Evolutionary conservation across 2,329 filamentous ascomycete genomes (phyloP).

Genomic region (Diaporthe amygdali): DNA sequence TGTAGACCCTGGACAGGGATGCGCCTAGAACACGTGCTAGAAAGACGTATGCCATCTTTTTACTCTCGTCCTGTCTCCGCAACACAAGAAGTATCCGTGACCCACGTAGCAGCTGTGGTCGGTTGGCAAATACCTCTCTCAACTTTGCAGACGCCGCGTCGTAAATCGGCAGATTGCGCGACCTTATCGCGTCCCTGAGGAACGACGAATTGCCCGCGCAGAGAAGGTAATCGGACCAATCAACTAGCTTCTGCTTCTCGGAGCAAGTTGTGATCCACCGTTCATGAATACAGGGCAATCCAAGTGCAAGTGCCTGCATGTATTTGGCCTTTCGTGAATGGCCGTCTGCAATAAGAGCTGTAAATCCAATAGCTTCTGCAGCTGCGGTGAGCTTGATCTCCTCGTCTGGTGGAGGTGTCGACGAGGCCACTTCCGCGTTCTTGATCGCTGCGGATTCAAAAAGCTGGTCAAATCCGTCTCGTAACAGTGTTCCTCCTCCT

Average conservation of each 20-base stretch:
- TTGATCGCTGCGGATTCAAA: slow-evolving; percentile 61
- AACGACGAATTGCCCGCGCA: slow-evolving; percentile 82
- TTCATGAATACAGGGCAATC: slow-evolving; percentile 82
- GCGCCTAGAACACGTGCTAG: slow-evolving; percentile 81
- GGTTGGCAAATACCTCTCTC: slow-evolving; percentile 57
- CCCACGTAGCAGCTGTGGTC: slow-evolving; percentile 68
- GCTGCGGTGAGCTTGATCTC: slow-evolving; percentile 59
- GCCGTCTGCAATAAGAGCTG: slow-evolving; percentile 83
- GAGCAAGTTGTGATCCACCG: slow-evolving; percentile 83
- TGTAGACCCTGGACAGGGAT: slow-evolving; percentile 68
- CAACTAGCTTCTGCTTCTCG: slow-evolving; percentile 62
- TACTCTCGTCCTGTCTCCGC: slow-evolving; percentile 66
- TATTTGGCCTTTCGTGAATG: slow-evolving; percentile 90
- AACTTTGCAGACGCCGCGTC: slow-evolving; percentile 62
- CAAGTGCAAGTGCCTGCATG: slow-evolving; percentile 90
- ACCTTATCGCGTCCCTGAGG: slow-evolving; percentile 78
- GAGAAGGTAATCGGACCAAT: slow-evolving; percentile 83
- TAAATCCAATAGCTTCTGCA: slow-evolving; percentile 70
- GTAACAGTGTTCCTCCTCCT: slow-evolving; percentile 75
- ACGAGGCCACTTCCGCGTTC: slow-evolving; percentile 36
- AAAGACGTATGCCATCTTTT: slow-evolving; percentile 77
- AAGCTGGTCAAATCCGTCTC: slow-evolving; percentile 80
- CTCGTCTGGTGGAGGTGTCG: slow-evolving; percentile 30
- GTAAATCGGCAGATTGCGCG: slow-evolving; percentile 70
- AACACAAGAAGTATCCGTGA: slow-evolving; percentile 76